These are phyloP conservation scores for Rubroboletus pulcherrimus DNA, from an alignment of 768 basidiomycete genomes.

Conservation along the genomic window DNA sequence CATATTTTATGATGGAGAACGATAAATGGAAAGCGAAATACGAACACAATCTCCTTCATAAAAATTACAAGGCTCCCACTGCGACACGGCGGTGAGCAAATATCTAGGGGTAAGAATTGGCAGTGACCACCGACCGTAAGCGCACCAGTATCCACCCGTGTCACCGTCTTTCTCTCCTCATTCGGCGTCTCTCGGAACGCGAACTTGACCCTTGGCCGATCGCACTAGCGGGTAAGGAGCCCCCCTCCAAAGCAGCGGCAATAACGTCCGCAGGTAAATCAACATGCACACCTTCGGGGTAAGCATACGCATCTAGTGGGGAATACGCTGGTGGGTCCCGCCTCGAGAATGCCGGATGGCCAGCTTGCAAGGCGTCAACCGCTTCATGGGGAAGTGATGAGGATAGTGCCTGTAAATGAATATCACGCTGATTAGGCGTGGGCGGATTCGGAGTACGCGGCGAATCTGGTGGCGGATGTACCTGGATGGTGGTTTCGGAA, in stretches of 20 bases:
- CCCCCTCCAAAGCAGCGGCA: constrained; percentile 80
- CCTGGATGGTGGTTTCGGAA: constrained; percentile 63
- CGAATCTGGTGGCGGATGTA: constrained; percentile 78
- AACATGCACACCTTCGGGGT: constrained; percentile 86
- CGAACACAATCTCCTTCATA: constrained; percentile 11
- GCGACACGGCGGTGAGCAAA: constrained; percentile 3
- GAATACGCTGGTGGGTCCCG: constrained; percentile 85
- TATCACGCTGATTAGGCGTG: constrained; percentile 81
- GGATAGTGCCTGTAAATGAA: constrained; percentile 65
- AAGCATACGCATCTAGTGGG: constrained; percentile 80
- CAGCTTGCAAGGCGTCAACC: constrained; percentile 28
- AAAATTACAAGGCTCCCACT: constrained; percentile 24
- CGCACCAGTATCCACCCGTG: not conserved
- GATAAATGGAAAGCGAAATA: constrained; percentile 27
- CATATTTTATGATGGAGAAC: constrained; percentile 14
- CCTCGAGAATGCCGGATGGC: constrained; percentile 38
- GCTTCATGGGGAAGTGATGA: constrained; percentile 14
- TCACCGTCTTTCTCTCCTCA: constrained; percentile 46
- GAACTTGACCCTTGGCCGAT: constrained; percentile 48
- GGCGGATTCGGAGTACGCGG: constrained; percentile 77
- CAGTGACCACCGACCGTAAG: constrained; percentile 17
- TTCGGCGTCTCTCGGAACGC: constrained; percentile 55
- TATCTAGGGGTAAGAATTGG: not conserved
- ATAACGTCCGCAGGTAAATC: constrained; percentile 93
- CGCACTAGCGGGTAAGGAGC: constrained; percentile 53